Conservation (phyloP, 2,329 filamentous ascomycete species). For the Orbilia oligospora region DNA sequence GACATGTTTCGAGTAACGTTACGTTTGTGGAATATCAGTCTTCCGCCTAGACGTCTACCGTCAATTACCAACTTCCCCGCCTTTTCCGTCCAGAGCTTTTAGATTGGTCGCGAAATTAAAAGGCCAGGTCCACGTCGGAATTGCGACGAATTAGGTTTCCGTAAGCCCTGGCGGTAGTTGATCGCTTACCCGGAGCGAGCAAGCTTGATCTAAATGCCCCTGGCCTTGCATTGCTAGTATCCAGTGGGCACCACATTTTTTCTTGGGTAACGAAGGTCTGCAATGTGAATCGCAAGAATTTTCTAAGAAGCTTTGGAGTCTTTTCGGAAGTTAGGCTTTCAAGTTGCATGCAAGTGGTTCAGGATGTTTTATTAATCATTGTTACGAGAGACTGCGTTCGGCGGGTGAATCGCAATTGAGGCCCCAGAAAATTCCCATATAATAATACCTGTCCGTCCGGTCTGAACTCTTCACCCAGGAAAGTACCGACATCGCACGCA, state of each 20-base stretch:
- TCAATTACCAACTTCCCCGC: conserved; percentile 52
- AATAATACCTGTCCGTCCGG: not conserved
- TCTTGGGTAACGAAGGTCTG: conserved; percentile 15
- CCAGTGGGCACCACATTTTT: conserved; percentile 24
- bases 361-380: conserved; percentile 16
- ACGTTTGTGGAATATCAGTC: conserved; percentile 18
- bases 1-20: conserved; percentile 51
- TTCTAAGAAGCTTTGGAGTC: conserved; percentile 8
- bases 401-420: conserved; percentile 18
- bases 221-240: conserved; percentile 21
- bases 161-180: conserved; percentile 22
- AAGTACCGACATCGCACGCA: conserved; percentile 17
- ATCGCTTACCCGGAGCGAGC: conserved; percentile 52
- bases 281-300: conserved; percentile 54
- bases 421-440: conserved; percentile 9
- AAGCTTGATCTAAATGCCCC: conserved; percentile 33
- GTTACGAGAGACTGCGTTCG: too few species aligned
- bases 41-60: conserved; percentile 10
- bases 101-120: conserved; percentile 50
- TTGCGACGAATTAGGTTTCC: conserved; percentile 55
- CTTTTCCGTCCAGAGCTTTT: conserved; percentile 26
- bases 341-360: conserved; percentile 12
- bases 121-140: conserved; percentile 56
- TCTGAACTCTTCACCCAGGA: conserved; percentile 3
- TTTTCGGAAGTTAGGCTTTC: conserved; percentile 25